phyloP scores from a whole-genome alignment of 2,329 filamentous ascomycete species.

The Paradendryphiella salina region DNA sequence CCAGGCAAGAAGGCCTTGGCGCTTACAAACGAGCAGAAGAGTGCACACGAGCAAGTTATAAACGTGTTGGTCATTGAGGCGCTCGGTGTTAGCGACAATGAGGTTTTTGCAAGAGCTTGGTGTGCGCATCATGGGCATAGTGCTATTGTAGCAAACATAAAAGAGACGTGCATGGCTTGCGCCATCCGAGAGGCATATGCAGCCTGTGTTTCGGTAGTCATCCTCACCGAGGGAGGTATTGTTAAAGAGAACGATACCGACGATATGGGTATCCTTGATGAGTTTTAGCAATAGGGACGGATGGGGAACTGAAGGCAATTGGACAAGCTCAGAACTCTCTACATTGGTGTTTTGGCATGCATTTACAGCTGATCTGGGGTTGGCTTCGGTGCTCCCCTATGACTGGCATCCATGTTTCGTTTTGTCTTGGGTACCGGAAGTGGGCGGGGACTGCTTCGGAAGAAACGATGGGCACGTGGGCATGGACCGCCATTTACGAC shows the following conservation, averaged over 20 bases:
- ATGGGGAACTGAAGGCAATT: neutral
- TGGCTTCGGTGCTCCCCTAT: slow-evolving; percentile 7
- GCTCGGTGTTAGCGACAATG: slow-evolving; percentile 73
- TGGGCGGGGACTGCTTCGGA: neutral
- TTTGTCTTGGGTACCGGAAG: slow-evolving; percentile 4
- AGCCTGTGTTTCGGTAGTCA: slow-evolving; percentile 71
- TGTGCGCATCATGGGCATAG: slow-evolving; percentile 74
- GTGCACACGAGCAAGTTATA: slow-evolving; percentile 53
- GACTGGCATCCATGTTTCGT: slow-evolving; percentile 2
- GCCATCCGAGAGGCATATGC: slow-evolving; percentile 76
- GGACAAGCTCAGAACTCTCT: neutral
- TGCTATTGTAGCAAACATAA: slow-evolving; percentile 70
- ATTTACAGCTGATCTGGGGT: slow-evolving; percentile 8
- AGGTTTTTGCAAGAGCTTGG: slow-evolving; percentile 76
- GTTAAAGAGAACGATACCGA: slow-evolving; percentile 52
- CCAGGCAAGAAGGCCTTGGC: slow-evolving; percentile 38
- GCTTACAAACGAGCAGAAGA: slow-evolving; percentile 28
- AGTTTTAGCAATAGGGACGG: neutral
- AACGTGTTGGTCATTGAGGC: slow-evolving; percentile 73
- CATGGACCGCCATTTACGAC: slow-evolving; percentile 7
- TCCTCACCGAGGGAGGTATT: slow-evolving; percentile 58
- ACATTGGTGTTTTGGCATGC: slow-evolving; percentile 7
- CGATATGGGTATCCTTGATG: slow-evolving; percentile 18
- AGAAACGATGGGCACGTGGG: neutral
- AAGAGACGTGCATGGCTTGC: slow-evolving; percentile 73